phyloP scores from a whole-genome alignment of 495 filamentous ascomycete genomes.

The Mytilinidion resinicola region DNA sequence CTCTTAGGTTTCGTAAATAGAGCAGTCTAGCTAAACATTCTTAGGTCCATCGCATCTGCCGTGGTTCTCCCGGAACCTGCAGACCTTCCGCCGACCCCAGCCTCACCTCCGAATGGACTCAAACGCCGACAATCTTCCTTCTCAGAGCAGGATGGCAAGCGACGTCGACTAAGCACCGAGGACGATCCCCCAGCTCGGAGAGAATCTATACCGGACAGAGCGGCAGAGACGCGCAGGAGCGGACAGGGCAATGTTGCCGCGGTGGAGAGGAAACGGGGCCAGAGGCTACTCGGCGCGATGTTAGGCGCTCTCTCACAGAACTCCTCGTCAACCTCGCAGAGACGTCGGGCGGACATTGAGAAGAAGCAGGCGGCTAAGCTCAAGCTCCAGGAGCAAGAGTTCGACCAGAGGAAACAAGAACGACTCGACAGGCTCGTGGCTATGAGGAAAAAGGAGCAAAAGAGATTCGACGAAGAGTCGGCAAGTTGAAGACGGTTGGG shows the following conservation, averaged over 20 bases:
- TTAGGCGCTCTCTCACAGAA: conserved; percentile 83
- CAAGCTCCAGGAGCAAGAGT: conserved; percentile 64
- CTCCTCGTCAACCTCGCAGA: conserved; percentile 59
- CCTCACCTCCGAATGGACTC: conserved; percentile 12
- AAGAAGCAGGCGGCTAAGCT: conserved; percentile 79
- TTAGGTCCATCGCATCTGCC: conserved; percentile 56
- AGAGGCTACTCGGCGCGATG: conserved; percentile 83
- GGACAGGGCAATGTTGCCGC: conserved; percentile 40
- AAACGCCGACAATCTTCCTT: conserved; percentile 56
- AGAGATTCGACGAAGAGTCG: conserved; percentile 68
- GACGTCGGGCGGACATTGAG: conserved; percentile 81
- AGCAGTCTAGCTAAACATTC: conserved; percentile 1
- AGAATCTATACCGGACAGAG: conserved; percentile 16
- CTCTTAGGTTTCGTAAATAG: not conserved
- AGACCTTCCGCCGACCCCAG: conserved; percentile 29
- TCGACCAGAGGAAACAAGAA: conserved; percentile 60
- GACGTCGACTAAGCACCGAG: conserved; percentile 31
- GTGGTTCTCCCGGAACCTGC: conserved; percentile 54
- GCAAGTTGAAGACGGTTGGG: conserved; percentile 44
- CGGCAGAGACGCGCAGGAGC: conserved; percentile 42
- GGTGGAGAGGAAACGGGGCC: conserved; percentile 81
- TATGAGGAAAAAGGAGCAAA: conserved; percentile 61
- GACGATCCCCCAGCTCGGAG: conserved; percentile 1
- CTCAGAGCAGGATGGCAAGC: conserved; percentile 51
- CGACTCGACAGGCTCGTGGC: conserved; percentile 54